Conservation (phyloP, 106 monocot species). For the Allium sativum region DNA sequence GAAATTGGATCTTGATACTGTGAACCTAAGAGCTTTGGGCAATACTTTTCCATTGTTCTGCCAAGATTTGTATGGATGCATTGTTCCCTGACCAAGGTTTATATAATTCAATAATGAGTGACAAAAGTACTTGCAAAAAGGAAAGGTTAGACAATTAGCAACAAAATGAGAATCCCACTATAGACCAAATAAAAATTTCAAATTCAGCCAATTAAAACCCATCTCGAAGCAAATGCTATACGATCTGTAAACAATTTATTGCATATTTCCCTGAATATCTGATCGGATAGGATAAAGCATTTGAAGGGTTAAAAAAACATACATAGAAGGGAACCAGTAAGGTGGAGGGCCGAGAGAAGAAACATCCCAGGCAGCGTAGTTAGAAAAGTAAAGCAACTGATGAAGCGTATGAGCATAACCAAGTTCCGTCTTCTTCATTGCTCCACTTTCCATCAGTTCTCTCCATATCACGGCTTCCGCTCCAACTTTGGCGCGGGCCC, state of each 20-base stretch:
- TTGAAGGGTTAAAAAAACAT: not conserved
- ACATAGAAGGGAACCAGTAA: conserved; percentile 69
- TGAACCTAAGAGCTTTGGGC: conserved; percentile 57
- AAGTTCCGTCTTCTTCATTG: conserved; percentile 31
- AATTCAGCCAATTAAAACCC: not conserved
- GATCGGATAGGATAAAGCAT: not conserved
- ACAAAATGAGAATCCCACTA: not conserved
- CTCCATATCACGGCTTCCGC: conserved; percentile 45
- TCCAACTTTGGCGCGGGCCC: not conserved
- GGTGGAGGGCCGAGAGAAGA: conserved; percentile 59
- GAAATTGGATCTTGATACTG: conserved; percentile 67
- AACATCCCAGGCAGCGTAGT: conserved; percentile 53
- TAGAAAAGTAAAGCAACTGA: conserved; percentile 81
- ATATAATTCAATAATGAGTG: not conserved
- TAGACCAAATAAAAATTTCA: not conserved
- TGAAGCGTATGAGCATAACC: conserved; percentile 64
- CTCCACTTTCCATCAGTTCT: conserved; percentile 16
- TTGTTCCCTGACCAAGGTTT: conserved; percentile 19
- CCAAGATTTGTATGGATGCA: conserved; percentile 63
- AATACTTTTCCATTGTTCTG: conserved; percentile 61
- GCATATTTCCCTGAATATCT: not conserved
- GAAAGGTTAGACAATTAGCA: not conserved
- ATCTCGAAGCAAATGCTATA: not conserved
- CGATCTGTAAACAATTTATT: not conserved
- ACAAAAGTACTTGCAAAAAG: not conserved